A percentile compares a stretch with the other conserved stretches of the same genome.
These are phyloP conservation scores for Vicia villosa DNA, from an alignment of 306 rosid genomes.

Conservation along the genomic window DNA sequence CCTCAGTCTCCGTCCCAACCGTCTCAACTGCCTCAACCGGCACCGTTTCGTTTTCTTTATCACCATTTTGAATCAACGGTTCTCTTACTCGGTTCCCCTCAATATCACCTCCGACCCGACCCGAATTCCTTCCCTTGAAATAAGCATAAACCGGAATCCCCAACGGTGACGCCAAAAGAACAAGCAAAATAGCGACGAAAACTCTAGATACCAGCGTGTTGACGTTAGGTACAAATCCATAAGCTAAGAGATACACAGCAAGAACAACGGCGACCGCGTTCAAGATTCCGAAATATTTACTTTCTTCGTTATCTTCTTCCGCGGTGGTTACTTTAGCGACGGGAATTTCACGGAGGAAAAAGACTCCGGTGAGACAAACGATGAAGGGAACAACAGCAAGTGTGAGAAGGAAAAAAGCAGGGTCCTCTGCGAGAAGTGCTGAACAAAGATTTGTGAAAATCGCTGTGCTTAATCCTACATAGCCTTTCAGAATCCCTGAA, in stretches of 20 bases:
- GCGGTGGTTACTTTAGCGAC: constrained; percentile 36
- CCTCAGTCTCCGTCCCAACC: constrained; percentile 6
- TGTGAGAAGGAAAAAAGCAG: constrained; percentile 69
- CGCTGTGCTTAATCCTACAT: constrained; percentile 88
- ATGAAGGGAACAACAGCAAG: constrained; percentile 69
- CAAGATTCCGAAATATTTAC: constrained; percentile 56
- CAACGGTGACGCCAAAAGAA: constrained; percentile 70
- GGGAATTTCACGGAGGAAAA: constrained; percentile 79
- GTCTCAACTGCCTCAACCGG: not conserved
- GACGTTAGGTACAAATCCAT: constrained; percentile 60
- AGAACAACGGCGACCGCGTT: constrained; percentile 65
- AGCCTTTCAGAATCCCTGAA: constrained; percentile 82
- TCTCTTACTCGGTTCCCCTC: constrained; percentile 43
- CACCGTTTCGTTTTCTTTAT: not conserved
- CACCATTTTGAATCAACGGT: constrained; percentile 43
- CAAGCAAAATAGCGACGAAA: constrained; percentile 48
- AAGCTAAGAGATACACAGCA: constrained; percentile 63
- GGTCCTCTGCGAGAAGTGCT: constrained; percentile 63
- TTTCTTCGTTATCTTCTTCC: constrained; percentile 50
- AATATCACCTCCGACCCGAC: constrained; percentile 37
- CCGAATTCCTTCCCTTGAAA: constrained; percentile 11
- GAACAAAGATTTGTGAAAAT: constrained; percentile 82
- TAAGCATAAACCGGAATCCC: constrained; percentile 57
- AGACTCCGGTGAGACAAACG: constrained; percentile 66
- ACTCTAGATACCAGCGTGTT: constrained; percentile 40